Percentiles rank a stretch among this genome's conserved stretches.
These are phyloP conservation scores for Kwoniella dendrophila DNA, from an alignment of 768 basidiomycete species.

Conservation along the genomic window DNA sequence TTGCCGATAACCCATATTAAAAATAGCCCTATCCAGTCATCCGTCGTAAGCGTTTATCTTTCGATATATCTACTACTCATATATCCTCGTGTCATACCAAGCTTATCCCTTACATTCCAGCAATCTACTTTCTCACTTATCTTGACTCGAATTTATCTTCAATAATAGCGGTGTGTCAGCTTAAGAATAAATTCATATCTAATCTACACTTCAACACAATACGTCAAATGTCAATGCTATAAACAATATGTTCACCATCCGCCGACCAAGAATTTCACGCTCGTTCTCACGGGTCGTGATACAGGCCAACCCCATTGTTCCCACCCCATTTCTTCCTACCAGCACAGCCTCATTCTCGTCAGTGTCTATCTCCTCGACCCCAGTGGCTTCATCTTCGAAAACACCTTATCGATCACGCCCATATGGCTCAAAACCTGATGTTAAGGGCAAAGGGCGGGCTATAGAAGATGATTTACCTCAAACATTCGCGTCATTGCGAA, in stretches of 20 bases:
- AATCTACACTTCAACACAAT: no score
- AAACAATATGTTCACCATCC: no score
- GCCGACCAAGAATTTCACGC: not conserved
- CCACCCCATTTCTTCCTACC: not conserved
- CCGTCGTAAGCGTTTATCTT: not conserved
- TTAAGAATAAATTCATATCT: no score
- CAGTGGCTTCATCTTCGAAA: slow-evolving; percentile 12
- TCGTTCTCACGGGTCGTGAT: no score
- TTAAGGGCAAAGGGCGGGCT: slow-evolving; percentile 23
- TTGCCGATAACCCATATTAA: no score
- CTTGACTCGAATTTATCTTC: no score
- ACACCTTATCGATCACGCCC: not conserved
- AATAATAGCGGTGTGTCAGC: no score
- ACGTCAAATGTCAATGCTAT: no score
- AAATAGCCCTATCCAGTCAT: not conserved
- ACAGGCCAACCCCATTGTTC: not conserved
- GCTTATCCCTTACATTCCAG: no score
- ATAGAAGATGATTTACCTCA: not conserved
- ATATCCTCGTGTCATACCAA: not conserved
- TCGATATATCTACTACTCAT: not conserved
- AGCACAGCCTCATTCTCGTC: not conserved
- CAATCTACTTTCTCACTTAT: no score
- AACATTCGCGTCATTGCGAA: not conserved
- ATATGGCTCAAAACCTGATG: not conserved
- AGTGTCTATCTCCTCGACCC: not conserved